Percentiles rank a stretch among this genome's conserved stretches.
Conservation (phyloP, 345 rosid genomes). For the Clausena lansium region DNA sequence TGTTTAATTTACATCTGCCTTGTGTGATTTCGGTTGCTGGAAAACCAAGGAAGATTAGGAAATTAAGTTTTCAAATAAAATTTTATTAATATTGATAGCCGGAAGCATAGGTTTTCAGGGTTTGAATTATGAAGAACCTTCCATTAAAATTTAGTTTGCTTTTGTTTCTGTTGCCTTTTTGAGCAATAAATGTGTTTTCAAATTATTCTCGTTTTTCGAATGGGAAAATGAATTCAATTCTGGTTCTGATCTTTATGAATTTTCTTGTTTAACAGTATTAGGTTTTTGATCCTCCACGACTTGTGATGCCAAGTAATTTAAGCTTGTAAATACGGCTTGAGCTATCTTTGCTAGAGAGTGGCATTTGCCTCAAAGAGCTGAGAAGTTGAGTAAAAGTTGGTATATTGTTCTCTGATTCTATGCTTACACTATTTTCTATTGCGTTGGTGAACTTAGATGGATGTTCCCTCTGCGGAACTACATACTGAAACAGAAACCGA, state of each 20-base stretch:
- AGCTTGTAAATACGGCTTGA: constrained; percentile 5
- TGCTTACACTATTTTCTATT: constrained; percentile 32
- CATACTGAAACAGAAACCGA: constrained; percentile 41
- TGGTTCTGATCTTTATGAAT: constrained; percentile 19
- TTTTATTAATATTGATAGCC: not conserved
- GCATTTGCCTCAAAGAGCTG: not conserved
- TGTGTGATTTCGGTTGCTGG: not conserved
- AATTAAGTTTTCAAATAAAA: not conserved
- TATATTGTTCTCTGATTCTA: constrained; percentile 35
- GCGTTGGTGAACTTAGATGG: constrained; percentile 66
- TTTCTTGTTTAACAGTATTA: constrained; percentile 22
- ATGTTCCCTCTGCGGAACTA: constrained; percentile 59
- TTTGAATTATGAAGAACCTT: not conserved
- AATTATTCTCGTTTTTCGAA: not conserved
- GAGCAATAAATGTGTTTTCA: not conserved
- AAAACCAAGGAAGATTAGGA: not conserved
- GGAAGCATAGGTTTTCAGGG: not conserved
- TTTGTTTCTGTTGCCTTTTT: not conserved
- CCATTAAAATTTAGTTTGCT: not conserved
- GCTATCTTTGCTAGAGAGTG: constrained; percentile 5
- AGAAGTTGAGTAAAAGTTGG: constrained; percentile 7
- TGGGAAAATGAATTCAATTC: not conserved
- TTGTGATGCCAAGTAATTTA: constrained; percentile 22
- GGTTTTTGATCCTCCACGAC: constrained; percentile 17
- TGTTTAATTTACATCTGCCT: not conserved